Evolutionary conservation across 2,329 filamentous ascomycete species (phyloP), one percentile per base, ranked within the genome.

Genomic region (Trichoderma arundinaceum): DNA sequence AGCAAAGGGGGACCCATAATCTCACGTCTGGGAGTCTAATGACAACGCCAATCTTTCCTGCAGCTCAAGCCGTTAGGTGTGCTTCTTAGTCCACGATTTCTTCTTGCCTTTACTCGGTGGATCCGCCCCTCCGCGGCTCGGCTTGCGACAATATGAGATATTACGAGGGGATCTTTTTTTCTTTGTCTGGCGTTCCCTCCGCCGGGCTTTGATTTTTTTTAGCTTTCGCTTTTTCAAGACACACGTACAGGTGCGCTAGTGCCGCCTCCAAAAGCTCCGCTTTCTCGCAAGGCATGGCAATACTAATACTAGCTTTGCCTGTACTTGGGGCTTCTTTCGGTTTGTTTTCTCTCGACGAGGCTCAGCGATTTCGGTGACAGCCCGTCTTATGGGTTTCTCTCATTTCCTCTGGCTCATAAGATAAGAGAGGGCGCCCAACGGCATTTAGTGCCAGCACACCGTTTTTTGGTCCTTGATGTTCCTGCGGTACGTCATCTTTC

Each of bases 221-320:
- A 58, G 54, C 22, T 28, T 28, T 28, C 22, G 22, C 22, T 28
- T 28, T 28, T 28, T 28, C 22, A 28, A 28, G 22, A 53, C 33
- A 35, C 32, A 53, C 49, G 15, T 35, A 52, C 49, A 52, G 49
- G 3, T 17, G 33, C 49, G 32, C 49, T 53, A 53, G 33, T 38
- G 48, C 49, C 49, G 33, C 7, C 12, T 12, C 49, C 49, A 38
- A 15, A 52, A 51, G 46, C 58, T 62, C 58, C 58, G 58, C 58
- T 62, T 62, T 51, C 46, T 62, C 58, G 46, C 58, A 62, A 44
- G 58, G 58, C 48, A 62, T 52, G 58, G 48, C 38, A 33, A 52
- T 61, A 61, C 46, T 61, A 51, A 61, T 61, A 61, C 44, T 51
- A 51, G 58, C 46, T 61, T 35, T 61, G 44, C 35, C 58, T 52